Evolutionary conservation across 495 filamentous ascomycete genomes (phyloP), one percentile per base, ranked within the genome.

Genomic region (Trichoderma parareesei): DNA sequence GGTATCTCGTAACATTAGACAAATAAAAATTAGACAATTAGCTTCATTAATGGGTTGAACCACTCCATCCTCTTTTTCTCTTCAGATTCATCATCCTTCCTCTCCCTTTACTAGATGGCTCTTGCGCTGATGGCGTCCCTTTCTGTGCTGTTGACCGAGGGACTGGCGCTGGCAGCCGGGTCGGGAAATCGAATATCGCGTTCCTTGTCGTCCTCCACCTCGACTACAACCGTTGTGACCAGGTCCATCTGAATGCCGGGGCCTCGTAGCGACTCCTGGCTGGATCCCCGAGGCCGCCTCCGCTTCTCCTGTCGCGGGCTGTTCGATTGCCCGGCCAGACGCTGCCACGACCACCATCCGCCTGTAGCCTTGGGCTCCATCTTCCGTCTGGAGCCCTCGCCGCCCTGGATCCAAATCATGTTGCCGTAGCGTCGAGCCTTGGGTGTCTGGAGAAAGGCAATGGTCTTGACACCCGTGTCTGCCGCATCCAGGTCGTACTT

Each of bases 401-500:
- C 68, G 42, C 78, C 78, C 38, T 77, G 74, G 4, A 81, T 76
- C 75, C 74, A 81, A 1, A 79, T 65, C 64, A 78, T 77, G 61
- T 81, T 81, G 38, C 78, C 78, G 41, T 71, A 81, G 16, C 65
- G 65, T 35, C 72, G 61, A 49, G 67, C 71, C n/a, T 67, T 71
- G 8, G 78, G 72, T 20, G 76, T 78, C 16, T 76, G 73, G 75
- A 82, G 78, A 57, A 82, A 82, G 1, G 74, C 66, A 57, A 84
- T 82, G 0, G 79, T 84, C 14, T 74, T 75, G 9, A 82, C 44
- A 11, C 80, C 81, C 6, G 70, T 74, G 10, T 79, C 75, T 43
- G 78, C 73, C n/a, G 70, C 71, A 0, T 66, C 65, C 14, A 75
- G 70, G 18, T 75, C 71, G 14, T 75, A 75, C 16, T 68, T 67